Evolutionary conservation across 768 basidiomycete species (phyloP).

Genomic region (Podaxis sp.): DNA sequence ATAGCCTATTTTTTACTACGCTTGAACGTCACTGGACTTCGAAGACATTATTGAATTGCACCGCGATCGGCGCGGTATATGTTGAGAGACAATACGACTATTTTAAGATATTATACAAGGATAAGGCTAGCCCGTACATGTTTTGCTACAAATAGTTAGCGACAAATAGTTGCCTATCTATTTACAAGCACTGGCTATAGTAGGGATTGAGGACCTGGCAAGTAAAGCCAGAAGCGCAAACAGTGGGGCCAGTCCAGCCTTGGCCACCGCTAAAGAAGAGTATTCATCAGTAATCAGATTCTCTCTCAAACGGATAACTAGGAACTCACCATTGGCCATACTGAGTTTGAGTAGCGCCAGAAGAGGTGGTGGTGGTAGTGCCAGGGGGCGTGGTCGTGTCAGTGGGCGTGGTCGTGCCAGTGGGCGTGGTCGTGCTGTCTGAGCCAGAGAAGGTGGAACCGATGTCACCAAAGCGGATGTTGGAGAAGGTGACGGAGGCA

Average conservation of each 20-base stretch:
- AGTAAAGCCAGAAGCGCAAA: slow-evolving; percentile 11
- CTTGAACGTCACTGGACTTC: too few relatives aligned
- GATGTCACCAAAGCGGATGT: slow-evolving; percentile 39
- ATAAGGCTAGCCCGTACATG: background rate
- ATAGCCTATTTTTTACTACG: too few relatives aligned
- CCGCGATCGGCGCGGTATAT: too few relatives aligned
- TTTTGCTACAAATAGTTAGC: background rate
- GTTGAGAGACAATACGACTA: too few relatives aligned
- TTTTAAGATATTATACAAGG: too few relatives aligned
- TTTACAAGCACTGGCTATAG: slow-evolving; percentile 14
- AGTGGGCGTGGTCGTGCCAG: background rate
- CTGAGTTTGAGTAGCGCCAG: background rate
- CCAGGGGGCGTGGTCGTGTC: background rate
- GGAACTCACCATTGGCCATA: slow-evolving; percentile 2
- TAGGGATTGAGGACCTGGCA: slow-evolving; percentile 13
- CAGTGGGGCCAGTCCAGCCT: slow-evolving; percentile 16
- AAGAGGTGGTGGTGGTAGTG: background rate
- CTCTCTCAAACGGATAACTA: background rate
- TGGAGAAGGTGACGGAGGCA: slow-evolving; percentile 30
- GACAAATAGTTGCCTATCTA: background rate
- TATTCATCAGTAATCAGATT: background rate
- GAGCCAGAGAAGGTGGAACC: slow-evolving; percentile 13
- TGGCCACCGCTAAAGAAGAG: slow-evolving; percentile 15
- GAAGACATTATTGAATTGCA: too few relatives aligned
- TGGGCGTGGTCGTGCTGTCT: background rate